These are phyloP conservation scores for Dictyostelium intermedium DNA, from an alignment of 78 protist species.

Conservation along the genomic window DNA sequence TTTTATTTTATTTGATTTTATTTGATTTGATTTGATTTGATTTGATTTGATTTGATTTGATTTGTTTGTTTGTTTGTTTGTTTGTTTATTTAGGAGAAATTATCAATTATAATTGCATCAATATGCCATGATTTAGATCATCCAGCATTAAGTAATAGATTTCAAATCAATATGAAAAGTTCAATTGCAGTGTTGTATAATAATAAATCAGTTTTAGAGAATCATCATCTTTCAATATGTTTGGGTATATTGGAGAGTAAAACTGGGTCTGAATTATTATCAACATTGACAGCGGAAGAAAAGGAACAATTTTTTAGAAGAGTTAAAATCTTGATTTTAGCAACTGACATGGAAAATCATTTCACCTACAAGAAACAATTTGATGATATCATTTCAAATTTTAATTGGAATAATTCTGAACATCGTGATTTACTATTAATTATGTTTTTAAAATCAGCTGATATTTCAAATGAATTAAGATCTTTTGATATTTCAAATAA, in stretches of 20 bases:
- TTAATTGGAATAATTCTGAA: constrained; percentile 25
- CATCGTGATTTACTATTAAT: constrained; percentile 63
- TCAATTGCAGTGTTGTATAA: constrained; percentile 86
- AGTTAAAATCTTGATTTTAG: constrained; percentile 44
- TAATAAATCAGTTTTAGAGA: constrained; percentile 90
- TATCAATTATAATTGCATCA: constrained; percentile 84
- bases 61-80: too few species aligned
- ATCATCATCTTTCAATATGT: constrained; percentile 85
- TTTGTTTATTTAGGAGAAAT: constrained; percentile 64
- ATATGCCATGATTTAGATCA: constrained; percentile 94
- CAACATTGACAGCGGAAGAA: constrained; percentile 7
- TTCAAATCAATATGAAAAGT: constrained; percentile 77
- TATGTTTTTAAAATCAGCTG: constrained; percentile 62
- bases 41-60: too few species aligned
- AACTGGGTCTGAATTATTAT: not conserved
- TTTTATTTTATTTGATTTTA: not conserved
- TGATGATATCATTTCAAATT: not conserved
- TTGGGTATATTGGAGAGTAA: not conserved
- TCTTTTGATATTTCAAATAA: constrained; percentile 42
- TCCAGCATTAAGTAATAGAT: constrained; percentile 91
- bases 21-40: too few species aligned
- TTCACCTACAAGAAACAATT: constrained; percentile 20
- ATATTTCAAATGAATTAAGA: constrained; percentile 66
- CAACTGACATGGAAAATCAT: constrained; percentile 76
- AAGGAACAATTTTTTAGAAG: not conserved